Base-by-base conservation (phyloP, 352 stramenopile species). In the Phytopythium vexans region DNA sequence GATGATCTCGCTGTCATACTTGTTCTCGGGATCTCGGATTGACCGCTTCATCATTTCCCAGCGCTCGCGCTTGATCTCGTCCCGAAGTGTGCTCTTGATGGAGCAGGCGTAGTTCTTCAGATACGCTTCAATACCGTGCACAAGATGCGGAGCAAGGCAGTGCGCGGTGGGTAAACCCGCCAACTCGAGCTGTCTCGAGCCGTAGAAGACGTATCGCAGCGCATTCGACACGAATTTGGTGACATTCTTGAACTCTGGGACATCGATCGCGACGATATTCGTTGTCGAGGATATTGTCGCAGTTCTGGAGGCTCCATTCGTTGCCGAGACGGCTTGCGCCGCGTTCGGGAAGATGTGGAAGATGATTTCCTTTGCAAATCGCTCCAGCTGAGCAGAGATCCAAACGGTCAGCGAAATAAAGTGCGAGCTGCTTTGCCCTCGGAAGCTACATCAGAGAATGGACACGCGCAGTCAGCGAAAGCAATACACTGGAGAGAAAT, bases 31-130 rank as follows among this genome's bases (percentile, higher is more conserved):
- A 37, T 90, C 80, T 8, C 83, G 79, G 45, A 94, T 89, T 51
- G 68, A 88, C 6, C 80, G 68, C 27, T 68, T 70, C 14, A 67
- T 68, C 73, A 91, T 86, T 49, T 92, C 83, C 83, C 83, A 94
- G 41, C 83, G 78, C 59, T 94, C 83, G 2, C 83, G 79, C 41
- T 91, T 92, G 47, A 94, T 75, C 70, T 94, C 81, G 49, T 90
- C 79, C 35, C 72, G 68, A 31, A 82, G 75, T 7, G 71, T 74
- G 15, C 74, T 81, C 46, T 84, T 85, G 55, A 94, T 84, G 5
- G 83, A 77, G 39, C 71, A 72, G 12, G 67, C 80, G 43, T 94
- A 94, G 48, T 58, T 88, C 10, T 57, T 56, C 49, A 92, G 65
- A 45, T 88, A 89, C 1, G 68, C 66, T 11, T 82, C 45, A 16